Evolutionary conservation across 2,329 filamentous ascomycete genomes (phyloP), one percentile per base, ranked within the genome.

Genomic region (Verticillium tricorpus): DNA sequence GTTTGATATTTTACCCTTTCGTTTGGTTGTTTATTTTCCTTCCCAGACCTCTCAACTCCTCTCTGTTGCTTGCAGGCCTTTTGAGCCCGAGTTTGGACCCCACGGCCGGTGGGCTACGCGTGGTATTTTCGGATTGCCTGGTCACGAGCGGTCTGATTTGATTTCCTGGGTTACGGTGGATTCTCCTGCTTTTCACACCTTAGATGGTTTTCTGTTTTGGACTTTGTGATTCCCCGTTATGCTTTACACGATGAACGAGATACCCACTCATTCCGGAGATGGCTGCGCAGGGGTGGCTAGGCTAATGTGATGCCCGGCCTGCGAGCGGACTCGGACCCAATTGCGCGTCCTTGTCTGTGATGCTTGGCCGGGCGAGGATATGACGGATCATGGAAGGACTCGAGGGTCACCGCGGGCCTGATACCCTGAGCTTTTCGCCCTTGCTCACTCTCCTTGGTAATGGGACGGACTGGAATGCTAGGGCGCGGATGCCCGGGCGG

Each of bases 201-300:
- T 50, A 50, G 45, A 50, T 50, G 45, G 45, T 50, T 50, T 50
- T 8, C 11, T 22, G 45, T 50, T 50, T 11, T 50, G n/a, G 45
- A 14, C 22, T 50, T 35, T 5, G 15, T 45, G 45, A 50, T 50
- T 57, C 31, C 34, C 55, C 32, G 22, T 58, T 40, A 58, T 58
- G 56, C 12, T 58, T 57, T 45, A 58, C 9, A 50, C 25, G 56
- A 58, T 17, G 56, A 58, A 58, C 22, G 35, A 58, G 56, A 58
- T 58, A 58, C 56, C 56, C 56, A 58, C 56, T 58, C 56, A 58
- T 22, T 40, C 56, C 45, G 56, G 56, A 45, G 37, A 35, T 3
- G 37, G 34, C 45, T 50, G 19, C 45, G 19, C 45, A 22, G 45
- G 28, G 45, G 19, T 19, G n/a, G 45, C 45, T 25, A 50, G 45